Percentiles rank a stretch among this genome's conserved stretches.
Evolutionary conservation across 1,284 basidiomycete species (phyloP).

Genomic region (Sanghuangporus baumii): DNA sequence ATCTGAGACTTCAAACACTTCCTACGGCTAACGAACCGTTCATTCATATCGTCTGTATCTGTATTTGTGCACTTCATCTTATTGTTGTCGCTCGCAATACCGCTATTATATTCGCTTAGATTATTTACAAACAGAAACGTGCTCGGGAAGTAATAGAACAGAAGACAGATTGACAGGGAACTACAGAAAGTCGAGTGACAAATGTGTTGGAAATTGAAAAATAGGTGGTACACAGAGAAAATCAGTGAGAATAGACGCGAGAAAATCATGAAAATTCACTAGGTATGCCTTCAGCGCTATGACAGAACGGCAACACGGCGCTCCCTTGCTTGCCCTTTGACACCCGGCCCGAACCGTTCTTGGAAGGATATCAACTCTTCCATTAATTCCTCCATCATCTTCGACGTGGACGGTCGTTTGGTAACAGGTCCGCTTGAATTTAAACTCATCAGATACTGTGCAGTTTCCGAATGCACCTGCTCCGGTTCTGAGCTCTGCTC

Average conservation of each 20-base stretch:
- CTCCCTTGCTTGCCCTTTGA: constrained; percentile 53
- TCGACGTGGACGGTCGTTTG: constrained; percentile 48
- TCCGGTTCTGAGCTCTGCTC: constrained; percentile 20
- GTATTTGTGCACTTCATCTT: neutral
- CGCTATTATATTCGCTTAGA: neutral
- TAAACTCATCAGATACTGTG: neutral
- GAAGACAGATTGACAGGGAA: neutral
- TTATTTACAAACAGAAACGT: neutral
- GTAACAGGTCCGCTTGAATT: neutral
- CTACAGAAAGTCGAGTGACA: neutral
- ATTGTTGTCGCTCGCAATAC: too few relatives aligned
- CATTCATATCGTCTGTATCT: neutral
- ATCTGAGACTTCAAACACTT: constrained; percentile 25
- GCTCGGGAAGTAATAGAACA: neutral
- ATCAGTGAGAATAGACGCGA: neutral
- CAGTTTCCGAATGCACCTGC: constrained; percentile 6
- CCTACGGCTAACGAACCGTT: neutral
- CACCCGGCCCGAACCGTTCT: constrained; percentile 69
- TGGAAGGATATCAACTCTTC: constrained; percentile 83
- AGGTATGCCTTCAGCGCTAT: neutral
- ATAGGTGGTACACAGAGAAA: neutral
- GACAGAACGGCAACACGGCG: constrained; percentile 22
- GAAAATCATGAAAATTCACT: neutral
- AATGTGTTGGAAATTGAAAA: neutral
- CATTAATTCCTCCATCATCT: constrained; percentile 85